Base-by-base conservation (phyloP, 306 rosid species). In the Mucuna pruriens region DNA sequence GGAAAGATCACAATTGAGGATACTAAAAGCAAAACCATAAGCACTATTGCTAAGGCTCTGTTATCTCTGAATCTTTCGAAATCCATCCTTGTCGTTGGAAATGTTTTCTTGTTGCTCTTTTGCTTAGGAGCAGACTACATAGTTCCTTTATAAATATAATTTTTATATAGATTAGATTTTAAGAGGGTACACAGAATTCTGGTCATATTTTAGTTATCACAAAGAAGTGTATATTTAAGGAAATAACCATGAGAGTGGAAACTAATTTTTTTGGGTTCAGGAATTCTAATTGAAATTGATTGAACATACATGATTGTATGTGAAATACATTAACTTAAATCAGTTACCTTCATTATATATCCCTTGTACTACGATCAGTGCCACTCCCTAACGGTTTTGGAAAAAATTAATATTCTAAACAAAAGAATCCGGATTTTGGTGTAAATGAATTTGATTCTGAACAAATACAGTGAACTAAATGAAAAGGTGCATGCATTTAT, bases 1-100 rank as follows among this genome's bases (percentile, higher is more conserved):
- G 89, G 89, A 15, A 86, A 80, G 0, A 36, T 33, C 54, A 39
- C 16, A n/a, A 76, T 9, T 8, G 87, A 61, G 0, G 80, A 83
- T 11, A 39, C 1, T 33, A 83, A 68, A 13, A 83, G 85, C 22
- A 76, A 71, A 0, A 62, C 51, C 87, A 86, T 86, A 4, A 86
- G 48, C 12, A 80, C 34, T 0, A 20, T 46, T 36, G 87, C 87
- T 45, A 86, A 75, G 34, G 5, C 9, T 29, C 70, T 74, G 23
- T 82, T 86, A n/a, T 78, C 76, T 1, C 8, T 52, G 62, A 72
- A 82, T 8, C 25, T 63, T 10, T 13, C 36, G 22, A 3, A 36
- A 17, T 44, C 9, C 89, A 82, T 86, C 42, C n/a, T 77, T 9
- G 60, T 12, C 38, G 6, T 40, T 48, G 63, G 20, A 74, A 64